phyloP scores from a whole-genome alignment of 192 early-diverging fungal species.

The Chytriomyces sp. region DNA sequence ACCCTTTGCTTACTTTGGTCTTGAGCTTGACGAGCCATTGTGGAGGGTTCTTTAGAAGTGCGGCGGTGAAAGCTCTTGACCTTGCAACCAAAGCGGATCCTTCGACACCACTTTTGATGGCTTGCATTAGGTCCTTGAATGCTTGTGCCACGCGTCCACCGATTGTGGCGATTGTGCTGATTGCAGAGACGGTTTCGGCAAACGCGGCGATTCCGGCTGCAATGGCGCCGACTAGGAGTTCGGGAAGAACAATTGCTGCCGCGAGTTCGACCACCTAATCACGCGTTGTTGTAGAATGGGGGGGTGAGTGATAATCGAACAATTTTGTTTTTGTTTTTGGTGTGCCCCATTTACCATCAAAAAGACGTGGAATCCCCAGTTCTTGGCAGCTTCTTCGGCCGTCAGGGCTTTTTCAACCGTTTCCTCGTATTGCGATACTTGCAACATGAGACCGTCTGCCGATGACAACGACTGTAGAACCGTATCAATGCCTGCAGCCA shows the following conservation, averaged over 20 bases:
- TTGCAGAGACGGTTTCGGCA: not conserved
- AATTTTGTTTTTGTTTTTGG: no score
- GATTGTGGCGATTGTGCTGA: not conserved
- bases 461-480: not conserved
- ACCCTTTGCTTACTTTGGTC: not conserved
- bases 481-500: not conserved
- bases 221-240: not conserved
- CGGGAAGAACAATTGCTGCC: constrained; percentile 6
- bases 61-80: not conserved
- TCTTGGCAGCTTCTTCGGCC: not conserved
- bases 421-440: not conserved
- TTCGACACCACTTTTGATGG: not conserved
- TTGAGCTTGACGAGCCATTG: not conserved
- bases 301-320: no score
- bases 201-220: not conserved
- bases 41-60: not conserved
- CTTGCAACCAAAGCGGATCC: not conserved
- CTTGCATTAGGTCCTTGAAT: not conserved
- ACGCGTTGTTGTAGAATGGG: no score
- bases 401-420: not conserved
- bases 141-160: not conserved
- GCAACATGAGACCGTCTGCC: not conserved
- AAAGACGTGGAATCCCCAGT: not conserved
- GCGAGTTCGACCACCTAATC: not conserved
- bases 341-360: not conserved